Base-by-base conservation (phyloP, 495 filamentous ascomycete species). In the Penicillium flavigenum region DNA sequence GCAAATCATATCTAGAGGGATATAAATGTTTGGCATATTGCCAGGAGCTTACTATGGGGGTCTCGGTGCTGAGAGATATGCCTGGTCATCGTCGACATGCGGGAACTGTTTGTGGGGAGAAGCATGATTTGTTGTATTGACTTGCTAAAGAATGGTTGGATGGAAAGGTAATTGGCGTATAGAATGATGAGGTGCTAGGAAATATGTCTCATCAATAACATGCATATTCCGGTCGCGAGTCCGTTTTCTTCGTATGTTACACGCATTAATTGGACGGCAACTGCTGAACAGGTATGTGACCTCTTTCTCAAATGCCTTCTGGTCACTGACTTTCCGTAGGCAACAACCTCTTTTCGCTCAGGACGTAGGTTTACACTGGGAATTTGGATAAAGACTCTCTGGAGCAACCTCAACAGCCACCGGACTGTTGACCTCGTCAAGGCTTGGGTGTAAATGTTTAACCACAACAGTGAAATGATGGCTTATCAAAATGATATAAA, bases 1-100 rank as follows among this genome's bases (percentile, higher is more conserved):
- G 22, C 22, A 22, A 22, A 0, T 22, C 22, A 73, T 84, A 77
- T 60, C 82, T 83, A 4, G 70, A 74, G 58, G 84, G 84, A 3
- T 86, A 86, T 66, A 74, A 77, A 58, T 85, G 83, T 67, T 70
- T 87, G 47, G 74, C 71, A 7, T 81, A 81, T 58, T 81, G 74
- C 32, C 77, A 80, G 57, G 73, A 79, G 60, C 62, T 65, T 47
- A 76, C 76, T 0, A 76, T 79, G 73, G 71, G 67, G 10, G 69
- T 76, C 0, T 63, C 68, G 32, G 75, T 80, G 4, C 64, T 73
- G 61, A 53, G 57, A 32, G 75, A 79, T 66, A 71, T 82, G 70
- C 76, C 76, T 2, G 77, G 77, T 0, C 79, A 81, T 62, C 64
- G 71, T 47, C 69, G 73, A 20, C 76, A 81, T 61, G 67, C 57